Conservation (phyloP, 176 grass and related monocot genomes). For the Metroxylon sagu region DNA sequence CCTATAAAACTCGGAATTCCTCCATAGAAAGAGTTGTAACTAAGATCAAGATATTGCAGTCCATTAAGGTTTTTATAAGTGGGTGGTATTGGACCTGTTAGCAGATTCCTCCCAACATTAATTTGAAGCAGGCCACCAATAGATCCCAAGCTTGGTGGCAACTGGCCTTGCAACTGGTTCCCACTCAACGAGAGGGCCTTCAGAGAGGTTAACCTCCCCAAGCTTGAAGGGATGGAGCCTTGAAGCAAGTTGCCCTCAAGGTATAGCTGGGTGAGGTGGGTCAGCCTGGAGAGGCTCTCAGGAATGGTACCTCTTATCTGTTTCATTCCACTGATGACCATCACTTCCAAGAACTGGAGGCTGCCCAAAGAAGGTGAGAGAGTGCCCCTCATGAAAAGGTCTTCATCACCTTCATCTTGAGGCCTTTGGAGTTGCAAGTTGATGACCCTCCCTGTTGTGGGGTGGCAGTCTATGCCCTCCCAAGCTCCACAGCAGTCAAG, state of each 20-base stretch:
- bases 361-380: constrained; percentile 47
- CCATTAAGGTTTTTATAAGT: constrained; percentile 34
- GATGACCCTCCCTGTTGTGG: constrained; percentile 44
- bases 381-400: constrained; percentile 40
- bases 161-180: constrained; percentile 42
- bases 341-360: constrained; percentile 44
- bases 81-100: constrained; percentile 38
- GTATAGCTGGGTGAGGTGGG: constrained; percentile 56
- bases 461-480: constrained; percentile 60
- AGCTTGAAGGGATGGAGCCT: constrained; percentile 34
- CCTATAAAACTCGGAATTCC: constrained; percentile 44
- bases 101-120: constrained; percentile 51
- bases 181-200: constrained; percentile 41
- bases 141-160: constrained; percentile 40
- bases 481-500: constrained; percentile 59
- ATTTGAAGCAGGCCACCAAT: constrained; percentile 46
- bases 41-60: constrained; percentile 54
- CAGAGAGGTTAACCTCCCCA: constrained; percentile 33
- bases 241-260: constrained; percentile 59
- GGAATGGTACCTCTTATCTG: constrained; percentile 40
- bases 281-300: constrained; percentile 34
- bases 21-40: constrained; percentile 45
- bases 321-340: constrained; percentile 54
- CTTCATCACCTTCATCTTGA: not conserved
- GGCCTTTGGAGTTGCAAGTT: constrained; percentile 47